Base-by-base conservation (phyloP, 2,329 filamentous ascomycete genomes). In the Grosmannia serpens region DNA sequence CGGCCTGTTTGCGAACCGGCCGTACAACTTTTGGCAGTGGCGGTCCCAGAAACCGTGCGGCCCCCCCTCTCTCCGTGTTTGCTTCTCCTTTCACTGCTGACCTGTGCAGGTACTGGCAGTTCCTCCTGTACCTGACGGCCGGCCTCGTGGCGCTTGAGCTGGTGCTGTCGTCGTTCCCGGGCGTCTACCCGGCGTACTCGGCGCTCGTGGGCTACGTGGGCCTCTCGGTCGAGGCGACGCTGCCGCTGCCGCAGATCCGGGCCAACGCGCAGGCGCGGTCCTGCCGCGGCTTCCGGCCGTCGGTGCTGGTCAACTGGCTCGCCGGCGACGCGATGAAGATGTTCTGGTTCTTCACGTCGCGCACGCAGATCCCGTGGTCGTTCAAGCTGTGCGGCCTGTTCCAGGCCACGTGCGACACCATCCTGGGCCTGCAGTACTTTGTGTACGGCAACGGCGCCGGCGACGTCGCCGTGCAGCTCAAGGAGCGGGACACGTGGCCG, bases 11-110 rank as follows among this genome's bases (percentile, higher is more conserved):
- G 70, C 69, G 59, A 71, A 71, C 51, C 76, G 88, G 27, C 88
- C 88, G 0, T 91, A 85, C 68, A 81, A 84, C 66, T 92, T 92
- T 70, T 92, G 89, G 89, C 87, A 89, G 70, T 92, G 89, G 89
- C 79, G 83, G 59, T 82, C 81, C 24, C 78, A 84, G 7, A 84
- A 84, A 65, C 87, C 87, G 74, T 86, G 69, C 60, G 80, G 76
- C 41, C 17, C 50, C 24, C 17, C 50, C 24, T 27, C 3, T 50
- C 24, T 15, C 24, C 20, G 52, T 29, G 31, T 46, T 1, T 22
- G 38, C 47, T 51, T 38, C 20, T 38, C 17, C 11, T 52, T 4
- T 20, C 27, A n/a, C 53, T 5, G 8, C 26, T 47, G 22, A 41
- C 27, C 41, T 38, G 58, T 33, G 33, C 29, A 85, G 83, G 62